Base-by-base conservation (phyloP, 805 yeast species). In the Dipodascopsis uninucleata region DNA sequence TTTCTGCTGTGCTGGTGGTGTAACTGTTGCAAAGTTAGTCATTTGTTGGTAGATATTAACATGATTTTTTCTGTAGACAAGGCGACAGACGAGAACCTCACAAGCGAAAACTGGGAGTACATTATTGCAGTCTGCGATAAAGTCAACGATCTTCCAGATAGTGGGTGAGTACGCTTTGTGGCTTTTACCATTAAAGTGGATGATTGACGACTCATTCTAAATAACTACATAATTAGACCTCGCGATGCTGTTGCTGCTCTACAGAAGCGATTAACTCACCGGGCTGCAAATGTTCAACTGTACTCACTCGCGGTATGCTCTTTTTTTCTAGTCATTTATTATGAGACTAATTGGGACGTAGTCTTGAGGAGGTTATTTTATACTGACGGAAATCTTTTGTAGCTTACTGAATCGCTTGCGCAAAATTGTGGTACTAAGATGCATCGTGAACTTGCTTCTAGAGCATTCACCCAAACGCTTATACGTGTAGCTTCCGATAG, bases 351-450 rank as follows among this genome's bases (percentile, higher is more conserved):
- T 6, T 6, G 6, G 28, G 7, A 6, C 14, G 9, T 34, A 12
- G 28, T 7, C 6, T 34, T 34, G 29, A n/a, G 14, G 7, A 6
- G 23, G 12, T 9, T 5, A 18, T 10, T 16, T 28, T 34, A 34
- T 21, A n/a, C 6, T n/a, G n/a, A n/a, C 6, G 7, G 34, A 7
- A 16, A 16, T 16, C 14, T 7, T 7, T 28, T 4, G 8, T 31
- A 57, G 61, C 59, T 70, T 34, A 57, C 81, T 17, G 72, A 75
- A 23, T 76, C 87, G 4, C 58, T 84, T 23, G 85, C 87, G 2
- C 87, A 82, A 60, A 84, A 83, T 61, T 82, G 90, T 62, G 89
- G 89, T 2, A 77, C 86, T 9, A 71, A 78, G 60, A 72, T 79
- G 67, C 78, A 76, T 55, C 79, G 71, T 36, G 79, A 77, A 53